phyloP scores from a whole-genome alignment of 768 basidiomycete genomes.

The Arthromyces matolae region DNA sequence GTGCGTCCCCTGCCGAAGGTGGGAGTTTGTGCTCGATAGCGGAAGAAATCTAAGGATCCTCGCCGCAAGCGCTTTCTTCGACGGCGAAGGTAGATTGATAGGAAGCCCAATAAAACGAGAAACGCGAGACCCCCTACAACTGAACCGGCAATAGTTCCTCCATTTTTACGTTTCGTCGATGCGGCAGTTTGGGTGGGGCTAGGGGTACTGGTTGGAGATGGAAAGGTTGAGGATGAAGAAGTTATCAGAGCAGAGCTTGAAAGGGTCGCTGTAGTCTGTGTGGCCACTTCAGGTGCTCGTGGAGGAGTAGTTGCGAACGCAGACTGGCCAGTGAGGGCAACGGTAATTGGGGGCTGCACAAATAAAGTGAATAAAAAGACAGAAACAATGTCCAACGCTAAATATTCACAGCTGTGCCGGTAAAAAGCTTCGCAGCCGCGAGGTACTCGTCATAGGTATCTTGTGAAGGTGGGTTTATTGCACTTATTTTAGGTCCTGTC shows the following conservation, averaged over 20 bases:
- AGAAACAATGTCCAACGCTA: neutral
- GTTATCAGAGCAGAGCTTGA: conserved; percentile 9
- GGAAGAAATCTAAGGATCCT: conserved; percentile 14
- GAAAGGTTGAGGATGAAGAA: conserved; percentile 1
- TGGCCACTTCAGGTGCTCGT: neutral
- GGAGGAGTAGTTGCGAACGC: conserved; percentile 28
- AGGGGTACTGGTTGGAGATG: conserved; percentile 4
- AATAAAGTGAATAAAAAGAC: neutral
- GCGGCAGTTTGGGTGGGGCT: neutral
- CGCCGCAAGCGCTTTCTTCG: conserved; percentile 5
- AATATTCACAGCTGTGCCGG: conserved; percentile 23
- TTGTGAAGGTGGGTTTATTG: conserved; percentile 34
- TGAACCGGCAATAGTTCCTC: conserved; percentile 21
- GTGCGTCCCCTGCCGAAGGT: neutral
- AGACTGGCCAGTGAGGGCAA: conserved; percentile 28
- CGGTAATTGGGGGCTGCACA: conserved; percentile 22
- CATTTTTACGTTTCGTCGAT: neutral
- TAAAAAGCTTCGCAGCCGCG: conserved; percentile 27
- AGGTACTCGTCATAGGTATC: conserved; percentile 21
- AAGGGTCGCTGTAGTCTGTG: neutral
- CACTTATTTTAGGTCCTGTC: too few relatives aligned
- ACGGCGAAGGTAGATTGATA: conserved; percentile 10
- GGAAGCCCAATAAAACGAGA: conserved; percentile 7
- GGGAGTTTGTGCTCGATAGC: conserved; percentile 13
- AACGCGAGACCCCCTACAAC: conserved; percentile 17